Evolutionary conservation across 306 rosid species (phyloP), one percentile per base, ranked within the genome.

Genomic region (Vicia faba): DNA sequence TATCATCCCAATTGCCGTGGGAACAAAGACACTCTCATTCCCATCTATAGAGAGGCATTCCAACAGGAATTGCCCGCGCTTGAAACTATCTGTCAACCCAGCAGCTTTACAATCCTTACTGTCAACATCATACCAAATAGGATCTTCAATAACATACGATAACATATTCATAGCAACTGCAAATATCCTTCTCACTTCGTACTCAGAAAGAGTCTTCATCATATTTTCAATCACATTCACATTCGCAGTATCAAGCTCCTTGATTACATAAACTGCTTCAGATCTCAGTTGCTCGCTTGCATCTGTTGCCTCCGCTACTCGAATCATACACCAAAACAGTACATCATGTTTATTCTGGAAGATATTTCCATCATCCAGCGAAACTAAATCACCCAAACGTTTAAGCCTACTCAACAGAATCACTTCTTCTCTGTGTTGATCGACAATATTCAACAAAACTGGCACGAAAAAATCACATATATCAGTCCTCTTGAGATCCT

Each of bases 241-340:
- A n/a, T 11, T n/a, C 1, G 0, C 20, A 2, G 11, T 26, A 36
- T 65, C 57, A 9, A 71, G 73, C 11, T 10, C 53, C 43, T 7
- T 26, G 12, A 77, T 4, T 49, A 77, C n/a, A n/a, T 10, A 1
- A 29, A 71, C 4, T 15, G 69, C 73, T 11, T 9, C 49, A 20
- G 4, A 16, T 64, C 8, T 49, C 15, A 58, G 0, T 9, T 64
- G 26, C 33, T 35, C 13, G 5, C 48, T 51, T 12, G 5, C 50
- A 9, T 11, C 64, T 39, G 38, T 4, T 63, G 2, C 3, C 26
- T 13, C 69, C 5, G 16, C 73, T 1, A 71, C 26, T 2, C 15
- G 44, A 58, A 77, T 45, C 74, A 77, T 40, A 8, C 58, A 26
- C 19, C 15, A 31, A 61, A 71, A 64, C 45, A 71, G 43, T 3